Evolutionary conservation across 306 rosid genomes (phyloP).

Genomic region (Fagus crenata): DNA sequence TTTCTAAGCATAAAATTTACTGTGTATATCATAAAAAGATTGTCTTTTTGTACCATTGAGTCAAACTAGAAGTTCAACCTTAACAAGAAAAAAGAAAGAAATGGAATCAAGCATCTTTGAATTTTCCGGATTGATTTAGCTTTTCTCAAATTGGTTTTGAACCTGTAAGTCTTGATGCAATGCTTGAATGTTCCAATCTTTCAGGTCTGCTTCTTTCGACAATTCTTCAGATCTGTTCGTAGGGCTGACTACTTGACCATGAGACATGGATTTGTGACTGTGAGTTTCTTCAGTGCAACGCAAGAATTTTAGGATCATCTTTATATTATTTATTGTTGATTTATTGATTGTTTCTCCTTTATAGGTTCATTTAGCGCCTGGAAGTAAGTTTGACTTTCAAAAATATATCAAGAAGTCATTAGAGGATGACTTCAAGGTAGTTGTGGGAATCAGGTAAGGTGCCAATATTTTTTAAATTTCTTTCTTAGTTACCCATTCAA

Average conservation of each 20-base stretch:
- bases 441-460: slow-evolving; percentile 88
- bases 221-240: slow-evolving; percentile 91
- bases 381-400: slow-evolving; percentile 92
- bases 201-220: slow-evolving; percentile 84
- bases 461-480: slow-evolving; percentile 4
- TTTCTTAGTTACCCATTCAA: neutral
- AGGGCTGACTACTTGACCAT: slow-evolving; percentile 85
- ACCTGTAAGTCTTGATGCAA: neutral
- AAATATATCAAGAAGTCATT: slow-evolving; percentile 89
- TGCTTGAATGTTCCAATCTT: slow-evolving; percentile 23
- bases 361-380: slow-evolving; percentile 94
- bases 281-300: slow-evolving; percentile 40
- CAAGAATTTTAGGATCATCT: neutral
- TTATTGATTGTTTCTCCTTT: neutral
- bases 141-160: slow-evolving; percentile 13
- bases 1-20: too few species aligned
- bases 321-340: neutral
- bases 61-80: neutral
- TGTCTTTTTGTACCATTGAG: neutral
- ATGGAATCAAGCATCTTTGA: neutral
- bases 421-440: slow-evolving; percentile 98
- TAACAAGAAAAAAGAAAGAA: neutral
- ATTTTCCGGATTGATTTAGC: neutral
- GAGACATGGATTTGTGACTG: slow-evolving; percentile 88
- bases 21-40: too few species aligned